Evolutionary conservation across 1,139 yeast species (phyloP).

Genomic region (Chernovozyma sophiae-reginae): DNA sequence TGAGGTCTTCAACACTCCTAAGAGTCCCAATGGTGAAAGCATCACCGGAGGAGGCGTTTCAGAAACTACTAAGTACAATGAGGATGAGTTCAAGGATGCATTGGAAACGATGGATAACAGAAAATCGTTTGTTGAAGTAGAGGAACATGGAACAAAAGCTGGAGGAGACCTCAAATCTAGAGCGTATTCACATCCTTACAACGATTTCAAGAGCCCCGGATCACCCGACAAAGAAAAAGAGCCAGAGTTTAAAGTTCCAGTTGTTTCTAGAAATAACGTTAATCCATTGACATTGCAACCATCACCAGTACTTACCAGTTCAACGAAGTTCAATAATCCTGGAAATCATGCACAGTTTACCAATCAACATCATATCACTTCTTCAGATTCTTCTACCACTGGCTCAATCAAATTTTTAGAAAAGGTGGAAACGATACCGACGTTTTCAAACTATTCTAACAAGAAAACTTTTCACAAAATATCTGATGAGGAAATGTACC

Average conservation of each 20-base stretch:
- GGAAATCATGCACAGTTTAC: background rate
- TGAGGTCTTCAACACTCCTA: background rate
- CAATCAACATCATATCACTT: background rate
- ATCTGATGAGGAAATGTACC: slow-evolving; percentile 7
- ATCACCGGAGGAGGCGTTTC: background rate
- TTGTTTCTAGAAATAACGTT: background rate
- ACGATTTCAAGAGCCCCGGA: slow-evolving; percentile 4
- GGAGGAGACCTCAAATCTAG: background rate
- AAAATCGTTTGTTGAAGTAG: slow-evolving; percentile 3
- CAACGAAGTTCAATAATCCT: slow-evolving; percentile 1
- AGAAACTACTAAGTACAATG: slow-evolving; percentile 1
- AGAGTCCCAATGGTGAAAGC: background rate
- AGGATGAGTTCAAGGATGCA: slow-evolving; percentile 11
- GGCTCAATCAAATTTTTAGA: slow-evolving; percentile 39
- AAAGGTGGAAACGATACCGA: slow-evolving; percentile 38
- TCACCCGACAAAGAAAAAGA: background rate
- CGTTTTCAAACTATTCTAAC: slow-evolving; percentile 10
- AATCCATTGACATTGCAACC: slow-evolving; percentile 5
- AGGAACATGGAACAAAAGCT: background rate
- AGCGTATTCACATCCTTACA: slow-evolving; percentile 6
- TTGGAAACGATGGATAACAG: slow-evolving; percentile 4
- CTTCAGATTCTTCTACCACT: slow-evolving; percentile 13
- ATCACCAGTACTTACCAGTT: slow-evolving; percentile 4
- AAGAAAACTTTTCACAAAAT: slow-evolving; percentile 2
- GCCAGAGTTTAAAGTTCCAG: slow-evolving; percentile 3